A percentile compares a stretch with the other conserved stretches of the same genome.
Conservation (phyloP, 2,329 filamentous ascomycete genomes). For the Monosporascus sp. region DNA sequence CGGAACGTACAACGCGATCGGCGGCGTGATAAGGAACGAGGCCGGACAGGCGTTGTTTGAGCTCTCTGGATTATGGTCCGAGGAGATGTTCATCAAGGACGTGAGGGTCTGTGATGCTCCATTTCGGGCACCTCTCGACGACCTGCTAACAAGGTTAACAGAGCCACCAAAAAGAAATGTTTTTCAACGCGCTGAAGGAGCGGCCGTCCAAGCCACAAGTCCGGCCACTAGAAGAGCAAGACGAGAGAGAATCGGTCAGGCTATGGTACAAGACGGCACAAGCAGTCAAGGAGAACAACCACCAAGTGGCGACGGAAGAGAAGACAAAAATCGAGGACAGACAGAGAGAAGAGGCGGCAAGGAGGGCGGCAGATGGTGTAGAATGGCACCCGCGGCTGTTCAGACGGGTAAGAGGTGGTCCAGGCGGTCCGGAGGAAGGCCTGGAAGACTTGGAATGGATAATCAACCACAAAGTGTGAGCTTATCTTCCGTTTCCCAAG, state of each 20-base stretch:
- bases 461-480: conserved; percentile 78
- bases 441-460: conserved; percentile 94
- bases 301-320: conserved; percentile 84
- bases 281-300: conserved; percentile 79
- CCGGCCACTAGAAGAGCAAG: conserved; percentile 79
- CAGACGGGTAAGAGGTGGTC: conserved; percentile 64
- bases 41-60: conserved; percentile 87
- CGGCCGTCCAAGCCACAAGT: conserved; percentile 69
- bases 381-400: conserved; percentile 91
- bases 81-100: conserved; percentile 90
- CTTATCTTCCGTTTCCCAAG: too few relatives aligned
- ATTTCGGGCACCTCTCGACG: background rate
- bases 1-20: conserved; percentile 94
- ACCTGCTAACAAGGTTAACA: conserved; percentile 30
- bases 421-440: conserved; percentile 67
- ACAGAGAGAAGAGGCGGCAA: conserved; percentile 83
- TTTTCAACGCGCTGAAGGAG: conserved; percentile 80
- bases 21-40: conserved; percentile 82
- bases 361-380: conserved; percentile 67
- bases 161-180: conserved; percentile 82
- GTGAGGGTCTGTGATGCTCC: conserved; percentile 52
- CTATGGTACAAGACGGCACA: conserved; percentile 78
- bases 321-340: conserved; percentile 95
- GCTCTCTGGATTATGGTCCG: conserved; percentile 86
- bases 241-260: conserved; percentile 81